Percentiles rank a stretch among this genome's conserved stretches.
Evolutionary conservation across 1,284 basidiomycete species (phyloP).

Genomic region (Pseudozyma hubeiensis): DNA sequence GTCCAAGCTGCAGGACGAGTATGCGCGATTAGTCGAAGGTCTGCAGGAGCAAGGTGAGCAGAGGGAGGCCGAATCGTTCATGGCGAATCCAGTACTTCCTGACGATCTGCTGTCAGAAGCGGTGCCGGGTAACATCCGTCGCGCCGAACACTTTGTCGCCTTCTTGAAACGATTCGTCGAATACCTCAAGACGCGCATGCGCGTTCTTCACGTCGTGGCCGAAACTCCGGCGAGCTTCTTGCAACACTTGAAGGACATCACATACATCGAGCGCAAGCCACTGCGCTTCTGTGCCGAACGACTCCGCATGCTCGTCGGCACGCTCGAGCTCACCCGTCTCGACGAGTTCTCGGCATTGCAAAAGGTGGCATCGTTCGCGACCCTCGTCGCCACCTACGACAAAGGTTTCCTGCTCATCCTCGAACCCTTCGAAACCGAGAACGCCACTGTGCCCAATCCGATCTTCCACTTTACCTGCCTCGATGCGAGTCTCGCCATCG

Average conservation of each 20-base stretch:
- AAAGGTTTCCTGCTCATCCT: constrained; percentile 97
- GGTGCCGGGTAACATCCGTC: constrained; percentile 96
- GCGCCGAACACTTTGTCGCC: constrained; percentile 98
- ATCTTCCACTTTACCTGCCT: constrained; percentile 98
- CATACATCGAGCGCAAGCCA: constrained; percentile 97
- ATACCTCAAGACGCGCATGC: constrained; percentile 99
- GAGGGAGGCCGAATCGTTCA: constrained; percentile 82
- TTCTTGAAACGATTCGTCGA: constrained; percentile 98
- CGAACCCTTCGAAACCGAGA: constrained; percentile 98
- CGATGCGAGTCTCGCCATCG: constrained; percentile 96
- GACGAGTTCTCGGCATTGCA: constrained; percentile 93
- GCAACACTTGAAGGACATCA: constrained; percentile 98
- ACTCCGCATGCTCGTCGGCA: constrained; percentile 90
- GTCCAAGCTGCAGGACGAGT: constrained; percentile 94
- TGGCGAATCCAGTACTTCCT: constrained; percentile 89
- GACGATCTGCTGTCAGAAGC: constrained; percentile 95
- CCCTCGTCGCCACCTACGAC: constrained; percentile 96
- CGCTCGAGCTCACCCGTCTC: constrained; percentile 86
- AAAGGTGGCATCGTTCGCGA: constrained; percentile 96
- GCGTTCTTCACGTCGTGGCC: constrained; percentile 98
- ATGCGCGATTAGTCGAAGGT: constrained; percentile 94
- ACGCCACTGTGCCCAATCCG: constrained; percentile 97
- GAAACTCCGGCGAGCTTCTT: constrained; percentile 98
- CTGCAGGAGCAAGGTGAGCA: constrained; percentile 75
- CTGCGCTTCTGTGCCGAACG: constrained; percentile 96